phyloP scores from a whole-genome alignment of 202 grass and related monocot species.

The Setaria italica region DNA sequence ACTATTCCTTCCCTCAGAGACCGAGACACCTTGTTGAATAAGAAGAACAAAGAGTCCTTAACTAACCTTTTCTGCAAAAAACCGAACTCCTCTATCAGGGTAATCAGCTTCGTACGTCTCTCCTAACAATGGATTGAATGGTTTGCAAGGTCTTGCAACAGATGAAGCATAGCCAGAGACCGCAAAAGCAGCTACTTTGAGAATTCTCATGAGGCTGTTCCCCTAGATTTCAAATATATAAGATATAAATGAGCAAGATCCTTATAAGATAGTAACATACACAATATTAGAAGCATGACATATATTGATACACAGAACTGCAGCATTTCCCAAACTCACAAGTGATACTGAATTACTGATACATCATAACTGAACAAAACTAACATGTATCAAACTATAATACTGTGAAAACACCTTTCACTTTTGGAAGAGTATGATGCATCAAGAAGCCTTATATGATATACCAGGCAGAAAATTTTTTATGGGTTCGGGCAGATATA shows the following conservation, averaged over 20 bases:
- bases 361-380: slow-evolving; percentile 15
- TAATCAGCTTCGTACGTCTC: slow-evolving; percentile 97
- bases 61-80: slow-evolving; percentile 95
- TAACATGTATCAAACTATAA: slow-evolving; percentile 19
- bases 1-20: neutral
- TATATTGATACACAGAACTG: slow-evolving; percentile 14
- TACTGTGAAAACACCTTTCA: neutral
- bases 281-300: slow-evolving; percentile 23
- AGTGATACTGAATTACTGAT: neutral
- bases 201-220: slow-evolving; percentile 85
- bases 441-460: neutral
- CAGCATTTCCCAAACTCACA: slow-evolving; percentile 15
- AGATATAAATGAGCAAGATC: slow-evolving; percentile 29
- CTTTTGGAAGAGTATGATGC: neutral
- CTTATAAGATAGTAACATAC: slow-evolving; percentile 13
- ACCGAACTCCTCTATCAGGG: slow-evolving; percentile 75
- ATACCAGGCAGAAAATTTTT: neutral
- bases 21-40: neutral
- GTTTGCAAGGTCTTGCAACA: slow-evolving; percentile 88
- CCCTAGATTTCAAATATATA: slow-evolving; percentile 60
- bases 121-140: slow-evolving; percentile 95
- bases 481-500: neutral
- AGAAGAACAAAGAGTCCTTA: slow-evolving; percentile 10
- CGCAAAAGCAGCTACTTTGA: slow-evolving; percentile 95
- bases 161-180: slow-evolving; percentile 94